phyloP scores from a whole-genome alignment of 257 asterid species.

The Misopates orontium region DNA sequence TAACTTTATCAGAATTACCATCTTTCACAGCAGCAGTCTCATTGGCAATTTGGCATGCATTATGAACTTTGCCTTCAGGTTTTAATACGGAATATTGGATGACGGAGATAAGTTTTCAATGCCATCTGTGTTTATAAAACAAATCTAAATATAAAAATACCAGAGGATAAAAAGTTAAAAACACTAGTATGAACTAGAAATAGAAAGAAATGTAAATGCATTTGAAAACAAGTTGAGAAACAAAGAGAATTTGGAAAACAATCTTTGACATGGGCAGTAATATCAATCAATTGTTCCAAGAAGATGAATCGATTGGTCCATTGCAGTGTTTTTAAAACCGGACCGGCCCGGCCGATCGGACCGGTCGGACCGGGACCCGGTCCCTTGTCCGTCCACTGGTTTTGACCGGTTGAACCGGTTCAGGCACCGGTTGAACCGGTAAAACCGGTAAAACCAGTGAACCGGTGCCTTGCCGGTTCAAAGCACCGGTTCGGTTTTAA shows the following conservation, averaged over 20 bases:
- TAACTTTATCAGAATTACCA: slow-evolving; percentile 49
- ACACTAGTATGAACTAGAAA: slow-evolving; percentile 15
- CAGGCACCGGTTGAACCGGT: too few relatives aligned
- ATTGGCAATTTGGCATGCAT: slow-evolving; percentile 67
- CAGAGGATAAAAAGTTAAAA: slow-evolving; percentile 16
- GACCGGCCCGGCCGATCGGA: too few relatives aligned
- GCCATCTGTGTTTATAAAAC: slow-evolving; percentile 73
- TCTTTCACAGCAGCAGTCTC: slow-evolving; percentile 42
- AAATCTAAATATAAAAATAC: slow-evolving; percentile 56
- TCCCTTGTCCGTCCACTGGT: too few relatives aligned
- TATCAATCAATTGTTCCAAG: slow-evolving; percentile 81
- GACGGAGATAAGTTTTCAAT: slow-evolving; percentile 57
- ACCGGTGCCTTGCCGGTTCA: too few relatives aligned
- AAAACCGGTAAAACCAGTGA: too few relatives aligned
- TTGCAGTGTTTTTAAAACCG: too few relatives aligned
- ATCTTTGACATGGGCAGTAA: slow-evolving; percentile 81
- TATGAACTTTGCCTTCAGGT: slow-evolving; percentile 61
- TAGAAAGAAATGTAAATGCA: neutral
- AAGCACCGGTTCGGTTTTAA: too few relatives aligned
- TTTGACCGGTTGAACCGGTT: too few relatives aligned
- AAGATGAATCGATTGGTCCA: slow-evolving; percentile 90
- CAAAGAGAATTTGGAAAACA: slow-evolving; percentile 86
- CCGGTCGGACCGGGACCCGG: too few relatives aligned
- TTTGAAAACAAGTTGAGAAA: slow-evolving; percentile 34
- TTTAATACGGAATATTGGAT: slow-evolving; percentile 75